Conservation (phyloP, 139 green algal species). For the Ulvella scutata region DNA sequence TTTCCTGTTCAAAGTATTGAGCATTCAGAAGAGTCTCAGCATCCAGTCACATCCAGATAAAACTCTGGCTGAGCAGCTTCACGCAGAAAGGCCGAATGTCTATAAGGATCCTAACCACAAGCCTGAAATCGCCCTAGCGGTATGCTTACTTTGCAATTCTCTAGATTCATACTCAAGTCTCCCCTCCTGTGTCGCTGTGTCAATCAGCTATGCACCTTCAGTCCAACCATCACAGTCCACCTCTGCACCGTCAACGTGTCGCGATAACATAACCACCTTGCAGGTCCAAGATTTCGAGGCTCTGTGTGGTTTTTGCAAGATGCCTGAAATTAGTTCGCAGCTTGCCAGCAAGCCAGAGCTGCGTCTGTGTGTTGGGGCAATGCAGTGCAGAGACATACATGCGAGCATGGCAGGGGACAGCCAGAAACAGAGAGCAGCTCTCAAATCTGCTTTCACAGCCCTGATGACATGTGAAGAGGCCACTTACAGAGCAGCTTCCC, state of each 20-base stretch:
- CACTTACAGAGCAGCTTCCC: constrained; percentile 19
- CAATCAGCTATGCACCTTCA: no score
- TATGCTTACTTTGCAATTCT: constrained; percentile 16
- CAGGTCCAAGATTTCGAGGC: constrained; percentile 63
- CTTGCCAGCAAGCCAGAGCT: constrained; percentile 39
- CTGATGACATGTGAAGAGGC: constrained; percentile 61
- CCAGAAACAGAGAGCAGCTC: constrained; percentile 9
- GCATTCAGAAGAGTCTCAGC: constrained; percentile 80
- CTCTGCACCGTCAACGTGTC: no score
- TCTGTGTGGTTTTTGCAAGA: constrained; percentile 72
- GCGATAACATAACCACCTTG: not conserved
- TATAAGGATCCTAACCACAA: constrained; percentile 99
- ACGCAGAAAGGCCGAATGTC: constrained; percentile 57
- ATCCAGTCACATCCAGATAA: constrained; percentile 99
- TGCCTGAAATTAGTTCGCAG: constrained; percentile 29
- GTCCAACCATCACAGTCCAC: no score
- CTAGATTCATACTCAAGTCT: not conserved
- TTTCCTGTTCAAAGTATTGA: constrained; percentile 97
- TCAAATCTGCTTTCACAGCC: constrained; percentile 55
- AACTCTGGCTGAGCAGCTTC: constrained; percentile 69
- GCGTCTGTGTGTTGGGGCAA: constrained; percentile 12
- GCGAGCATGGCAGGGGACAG: not conserved
- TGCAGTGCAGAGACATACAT: not conserved
- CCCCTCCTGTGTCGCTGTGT: not conserved
- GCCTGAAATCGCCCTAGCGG: constrained; percentile 92